Evolutionary conservation across 2,329 filamentous ascomycete species (phyloP).

Genomic region (Aspergillus aculeatinus): DNA sequence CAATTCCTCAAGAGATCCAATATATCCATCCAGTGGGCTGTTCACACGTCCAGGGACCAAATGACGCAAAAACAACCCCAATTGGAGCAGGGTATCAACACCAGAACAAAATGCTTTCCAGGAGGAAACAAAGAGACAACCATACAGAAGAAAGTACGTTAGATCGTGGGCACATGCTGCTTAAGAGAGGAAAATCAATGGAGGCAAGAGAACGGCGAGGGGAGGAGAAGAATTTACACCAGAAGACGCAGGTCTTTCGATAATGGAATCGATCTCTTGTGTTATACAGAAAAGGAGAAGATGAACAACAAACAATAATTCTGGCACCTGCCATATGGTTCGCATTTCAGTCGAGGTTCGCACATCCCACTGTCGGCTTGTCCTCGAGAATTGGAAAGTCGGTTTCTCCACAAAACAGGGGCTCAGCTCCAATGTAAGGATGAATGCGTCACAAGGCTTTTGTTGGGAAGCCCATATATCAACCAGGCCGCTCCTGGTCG

Average conservation of each 20-base stretch:
- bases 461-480: not conserved
- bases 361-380: not conserved
- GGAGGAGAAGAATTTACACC: slow-evolving; percentile 28
- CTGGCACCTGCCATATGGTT: not conserved
- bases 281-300: slow-evolving; percentile 20
- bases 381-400: not conserved
- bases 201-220: slow-evolving; percentile 10
- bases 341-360: not conserved
- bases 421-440: not conserved
- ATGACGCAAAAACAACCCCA: slow-evolving; percentile 25
- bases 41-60: slow-evolving; percentile 12
- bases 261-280: slow-evolving; percentile 12
- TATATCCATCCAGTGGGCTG: slow-evolving; percentile 13
- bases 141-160: slow-evolving; percentile 25
- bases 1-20: not conserved
- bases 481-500: not conserved
- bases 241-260: slow-evolving; percentile 20
- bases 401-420: not conserved
- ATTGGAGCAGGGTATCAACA: slow-evolving; percentile 45
- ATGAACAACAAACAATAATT: not conserved
- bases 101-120: slow-evolving; percentile 41
- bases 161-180: slow-evolving; percentile 36
- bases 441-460: not conserved
- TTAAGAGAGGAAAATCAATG: slow-evolving; percentile 8
- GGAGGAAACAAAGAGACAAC: slow-evolving; percentile 14